Evolutionary conservation across 2,329 filamentous ascomycete species (phyloP), one percentile per base, ranked within the genome.

Genomic region (Pleurostoma richardsiae): DNA sequence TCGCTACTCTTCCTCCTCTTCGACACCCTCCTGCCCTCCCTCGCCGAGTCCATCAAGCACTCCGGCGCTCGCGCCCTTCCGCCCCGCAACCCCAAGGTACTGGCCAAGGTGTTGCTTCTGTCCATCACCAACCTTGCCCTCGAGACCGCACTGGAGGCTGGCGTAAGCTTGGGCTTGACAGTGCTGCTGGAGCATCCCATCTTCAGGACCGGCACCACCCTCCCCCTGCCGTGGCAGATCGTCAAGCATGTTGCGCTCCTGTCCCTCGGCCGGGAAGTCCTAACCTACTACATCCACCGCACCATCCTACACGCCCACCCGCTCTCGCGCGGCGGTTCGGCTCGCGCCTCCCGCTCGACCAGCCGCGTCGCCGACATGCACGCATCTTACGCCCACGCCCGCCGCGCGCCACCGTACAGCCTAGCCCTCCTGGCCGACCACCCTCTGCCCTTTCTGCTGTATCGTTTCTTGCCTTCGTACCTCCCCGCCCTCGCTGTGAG

Each of bases 261-360:
- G 11, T 63, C 75, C 48, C 54, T 66, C 29, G 62, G 64, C 10
- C 71, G 77, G 45, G 74, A 88, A 69, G 57, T 81, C 5, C 60
- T 90, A 8, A 79, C 83, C 48, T 96, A 95, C 63, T 77, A 82
- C 56, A 74, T 89, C 54, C 90, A 95, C 67, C 83, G 86, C 44
- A 78, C 79, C 58, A 49, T 85, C 29, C 75, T 96, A 6, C 90
- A 95, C 66, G 62, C 61, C 40, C 61, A 53, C 28, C 40, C 4
- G 10, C 49, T 45, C 41, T n/a, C 39, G 10, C 44, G 49, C 41
- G 40, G 30, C 19, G 19, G 19, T 19, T 8, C 8, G 28, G 43
- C 43, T 10, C 40, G 42, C 26, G 30, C 42, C 8, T 29, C 62
- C 0, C 56, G 59, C 11, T 56, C 49, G 30, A 61, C 58, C 29